Conservation (phyloP, 2,329 filamentous ascomycete genomes). For the Sclerotinia trifoliorum region DNA sequence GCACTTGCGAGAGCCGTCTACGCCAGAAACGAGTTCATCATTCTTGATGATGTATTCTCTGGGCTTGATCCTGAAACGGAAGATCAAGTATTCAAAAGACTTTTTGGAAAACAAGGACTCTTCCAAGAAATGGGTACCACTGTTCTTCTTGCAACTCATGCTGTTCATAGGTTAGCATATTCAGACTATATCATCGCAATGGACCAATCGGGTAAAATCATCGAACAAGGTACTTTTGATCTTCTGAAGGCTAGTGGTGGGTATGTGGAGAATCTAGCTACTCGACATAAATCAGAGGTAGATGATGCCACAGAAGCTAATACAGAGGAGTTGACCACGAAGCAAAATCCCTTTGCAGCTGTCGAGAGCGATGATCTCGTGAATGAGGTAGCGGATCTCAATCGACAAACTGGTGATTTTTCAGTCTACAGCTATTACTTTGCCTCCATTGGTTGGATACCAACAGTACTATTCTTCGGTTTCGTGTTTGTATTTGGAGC, state of each 20-base stretch:
- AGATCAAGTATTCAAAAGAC: conserved; percentile 30
- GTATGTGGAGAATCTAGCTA: conserved; percentile 30
- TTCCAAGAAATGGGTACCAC: conserved; percentile 39
- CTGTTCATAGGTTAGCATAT: conserved; percentile 38
- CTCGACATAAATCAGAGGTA: conserved; percentile 21
- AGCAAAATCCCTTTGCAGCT: not conserved
- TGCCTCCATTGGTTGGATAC: conserved; percentile 31
- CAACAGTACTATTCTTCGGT: conserved; percentile 20
- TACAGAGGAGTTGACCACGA: not conserved
- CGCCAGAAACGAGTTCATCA: conserved; percentile 37
- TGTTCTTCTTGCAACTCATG: conserved; percentile 43
- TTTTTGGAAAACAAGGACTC: conserved; percentile 30
- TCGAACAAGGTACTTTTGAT: conserved; percentile 43
- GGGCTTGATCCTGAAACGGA: conserved; percentile 38
- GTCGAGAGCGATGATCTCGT: conserved; percentile 13
- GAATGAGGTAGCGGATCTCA: conserved; percentile 3
- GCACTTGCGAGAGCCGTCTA: conserved; percentile 59
- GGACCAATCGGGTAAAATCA: conserved; percentile 37
- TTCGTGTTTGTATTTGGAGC: conserved; percentile 23
- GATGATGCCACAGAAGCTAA: not conserved
- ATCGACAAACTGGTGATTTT: conserved; percentile 31
- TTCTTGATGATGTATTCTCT: conserved; percentile 38
- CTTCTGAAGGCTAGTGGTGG: conserved; percentile 35
- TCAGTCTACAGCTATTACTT: conserved; percentile 38
- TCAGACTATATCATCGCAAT: conserved; percentile 45